A percentile compares a stretch with the other conserved stretches of the same genome.
Evolutionary conservation across 1,139 yeast genomes (phyloP).

Genomic region (Suhomyces bribrorum): DNA sequence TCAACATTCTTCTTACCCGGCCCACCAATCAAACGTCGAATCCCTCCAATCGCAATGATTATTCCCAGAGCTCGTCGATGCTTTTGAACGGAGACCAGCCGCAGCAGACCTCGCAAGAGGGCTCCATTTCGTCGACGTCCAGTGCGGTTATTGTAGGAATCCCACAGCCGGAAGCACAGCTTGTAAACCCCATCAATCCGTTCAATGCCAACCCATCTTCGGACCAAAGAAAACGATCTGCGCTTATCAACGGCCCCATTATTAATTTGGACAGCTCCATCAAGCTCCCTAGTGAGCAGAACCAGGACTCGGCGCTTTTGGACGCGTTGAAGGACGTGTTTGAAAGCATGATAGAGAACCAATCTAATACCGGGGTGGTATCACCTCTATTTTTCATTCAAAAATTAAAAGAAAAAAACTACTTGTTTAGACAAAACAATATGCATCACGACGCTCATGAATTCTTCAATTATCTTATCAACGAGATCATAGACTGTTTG

Average conservation of each 20-base stretch:
- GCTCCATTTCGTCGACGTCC: constrained; percentile 28
- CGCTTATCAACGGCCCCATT: constrained; percentile 81
- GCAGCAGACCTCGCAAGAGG: constrained; percentile 15
- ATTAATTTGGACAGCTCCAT: constrained; percentile 73
- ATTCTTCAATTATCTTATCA: constrained; percentile 81
- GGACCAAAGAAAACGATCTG: constrained; percentile 79
- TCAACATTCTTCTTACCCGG: constrained; percentile 41
- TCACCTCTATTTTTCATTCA: constrained; percentile 77
- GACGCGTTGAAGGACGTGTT: constrained; percentile 82
- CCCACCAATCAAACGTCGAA: constrained; percentile 23
- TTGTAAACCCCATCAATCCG: constrained; percentile 41
- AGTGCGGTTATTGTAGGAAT: constrained; percentile 45
- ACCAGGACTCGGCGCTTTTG: constrained; percentile 57
- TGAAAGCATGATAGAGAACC: constrained; percentile 77
- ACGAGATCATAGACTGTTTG: constrained; percentile 74
- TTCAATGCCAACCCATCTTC: constrained; percentile 56
- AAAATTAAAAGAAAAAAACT: constrained; percentile 77
- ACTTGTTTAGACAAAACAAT: constrained; percentile 73
- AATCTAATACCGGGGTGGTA: constrained; percentile 74
- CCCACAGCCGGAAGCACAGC: constrained; percentile 42
- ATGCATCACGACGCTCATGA: constrained; percentile 99
- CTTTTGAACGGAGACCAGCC: constrained; percentile 28
- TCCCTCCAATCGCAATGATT: constrained; percentile 26
- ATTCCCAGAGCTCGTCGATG: constrained; percentile 42
- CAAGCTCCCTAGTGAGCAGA: constrained; percentile 40